Evolutionary conservation across 192 early-diverging fungal genomes (phyloP).

Genomic region (Entomortierella lignicola): DNA sequence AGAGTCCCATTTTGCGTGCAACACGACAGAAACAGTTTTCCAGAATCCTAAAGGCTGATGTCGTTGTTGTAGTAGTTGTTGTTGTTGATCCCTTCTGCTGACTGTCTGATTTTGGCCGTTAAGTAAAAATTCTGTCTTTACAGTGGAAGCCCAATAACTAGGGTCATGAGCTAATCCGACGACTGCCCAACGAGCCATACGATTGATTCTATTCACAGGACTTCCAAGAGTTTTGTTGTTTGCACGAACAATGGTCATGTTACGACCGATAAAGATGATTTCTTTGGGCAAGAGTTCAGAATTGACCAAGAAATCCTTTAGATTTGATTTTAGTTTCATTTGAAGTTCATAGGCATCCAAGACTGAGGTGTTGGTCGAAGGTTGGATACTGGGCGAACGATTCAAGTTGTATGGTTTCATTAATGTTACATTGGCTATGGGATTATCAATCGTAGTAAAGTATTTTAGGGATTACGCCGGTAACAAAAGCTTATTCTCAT

Average conservation of each 20-base stretch:
- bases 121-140: not conserved
- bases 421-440: slow-evolving; percentile 62
- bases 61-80: too few species aligned
- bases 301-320: slow-evolving; percentile 77
- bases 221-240: slow-evolving; percentile 87
- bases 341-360: slow-evolving; percentile 80
- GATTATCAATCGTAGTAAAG: too few species aligned
- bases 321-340: slow-evolving; percentile 76
- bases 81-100: not conserved
- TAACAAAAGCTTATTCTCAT: not conserved
- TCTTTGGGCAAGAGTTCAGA: slow-evolving; percentile 84
- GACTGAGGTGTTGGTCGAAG: slow-evolving; percentile 46
- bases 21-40: slow-evolving; percentile 15
- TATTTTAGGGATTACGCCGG: too few species aligned
- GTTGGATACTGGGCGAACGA: slow-evolving; percentile 58
- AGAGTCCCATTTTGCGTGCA: slow-evolving; percentile 54
- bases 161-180: slow-evolving; percentile 42
- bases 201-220: slow-evolving; percentile 89
- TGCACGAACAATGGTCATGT: slow-evolving; percentile 88
- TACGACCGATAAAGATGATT: slow-evolving; percentile 89
- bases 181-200: slow-evolving; percentile 87
- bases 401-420: slow-evolving; percentile 73
- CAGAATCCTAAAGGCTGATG: slow-evolving; percentile 18
- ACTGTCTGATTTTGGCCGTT: not conserved
- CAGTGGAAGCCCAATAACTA: too few species aligned